Evolutionary conservation across 2,329 filamentous ascomycete genomes (phyloP).

Genomic region (Esteya vermicola): DNA sequence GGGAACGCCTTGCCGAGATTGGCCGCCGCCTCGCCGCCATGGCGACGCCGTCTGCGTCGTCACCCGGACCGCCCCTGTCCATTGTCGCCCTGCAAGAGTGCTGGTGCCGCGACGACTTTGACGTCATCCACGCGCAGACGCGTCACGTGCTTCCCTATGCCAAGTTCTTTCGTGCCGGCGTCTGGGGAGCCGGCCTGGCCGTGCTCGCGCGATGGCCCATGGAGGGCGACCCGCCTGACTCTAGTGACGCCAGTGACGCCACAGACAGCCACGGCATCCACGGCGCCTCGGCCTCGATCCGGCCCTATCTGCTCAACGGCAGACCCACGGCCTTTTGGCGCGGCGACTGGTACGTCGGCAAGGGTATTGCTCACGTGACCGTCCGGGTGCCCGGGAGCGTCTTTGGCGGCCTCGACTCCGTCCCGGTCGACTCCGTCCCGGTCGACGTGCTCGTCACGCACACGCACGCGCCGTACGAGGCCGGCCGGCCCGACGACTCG

Average conservation of each 20-base stretch:
- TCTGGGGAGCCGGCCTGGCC: slow-evolving; percentile 78
- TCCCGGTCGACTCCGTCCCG: no score
- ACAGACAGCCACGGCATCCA: no score
- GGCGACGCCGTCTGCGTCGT: slow-evolving; percentile 35
- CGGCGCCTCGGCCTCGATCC: slow-evolving; percentile 80
- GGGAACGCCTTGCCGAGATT: slow-evolving; percentile 69
- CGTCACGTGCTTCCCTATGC: slow-evolving; percentile 66
- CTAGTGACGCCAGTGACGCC: no score
- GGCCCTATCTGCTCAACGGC: slow-evolving; percentile 79
- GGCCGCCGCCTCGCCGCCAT: slow-evolving; percentile 56
- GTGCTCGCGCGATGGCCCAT: slow-evolving; percentile 90
- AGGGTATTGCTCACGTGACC: slow-evolving; percentile 74
- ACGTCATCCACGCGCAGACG: slow-evolving; percentile 58
- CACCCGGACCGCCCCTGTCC: slow-evolving; percentile 66
- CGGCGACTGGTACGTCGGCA: slow-evolving; percentile 93
- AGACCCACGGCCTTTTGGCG: slow-evolving; percentile 86
- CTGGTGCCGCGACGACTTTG: slow-evolving; percentile 60
- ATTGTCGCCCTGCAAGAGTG: slow-evolving; percentile 61
- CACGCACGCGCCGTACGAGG: slow-evolving; percentile 76
- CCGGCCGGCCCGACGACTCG: slow-evolving; percentile 50
- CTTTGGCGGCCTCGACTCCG: no score
- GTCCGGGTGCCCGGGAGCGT: slow-evolving; percentile 51
- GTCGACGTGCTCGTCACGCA: slow-evolving; percentile 91
- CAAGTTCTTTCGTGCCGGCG: slow-evolving; percentile 85
- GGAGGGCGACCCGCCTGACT: no score